Percentiles rank a stretch among this genome's conserved stretches.
phyloP scores from a whole-genome alignment of 2,329 filamentous ascomycete genomes.

The Coleophoma cylindrospora region DNA sequence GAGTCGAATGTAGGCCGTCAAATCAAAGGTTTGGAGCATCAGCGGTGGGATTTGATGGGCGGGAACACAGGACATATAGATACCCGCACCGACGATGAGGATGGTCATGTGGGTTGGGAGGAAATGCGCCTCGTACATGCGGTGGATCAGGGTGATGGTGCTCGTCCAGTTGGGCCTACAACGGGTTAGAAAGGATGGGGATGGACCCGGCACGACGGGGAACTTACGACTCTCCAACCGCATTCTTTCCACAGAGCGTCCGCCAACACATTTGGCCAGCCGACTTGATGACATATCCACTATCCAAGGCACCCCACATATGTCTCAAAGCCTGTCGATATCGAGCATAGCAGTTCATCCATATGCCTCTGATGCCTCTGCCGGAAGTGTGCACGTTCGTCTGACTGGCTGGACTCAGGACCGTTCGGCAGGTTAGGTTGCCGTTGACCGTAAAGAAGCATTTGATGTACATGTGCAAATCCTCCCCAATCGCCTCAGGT shows the following conservation, averaged over 20 bases:
- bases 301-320: constrained; percentile 72
- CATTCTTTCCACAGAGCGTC: constrained; percentile 48
- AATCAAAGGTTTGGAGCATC: constrained; percentile 52
- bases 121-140: constrained; percentile 72
- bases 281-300: constrained; percentile 57
- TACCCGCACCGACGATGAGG: constrained; percentile 54
- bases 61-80: constrained; percentile 53
- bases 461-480: constrained; percentile 74
- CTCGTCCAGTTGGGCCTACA: constrained; percentile 45
- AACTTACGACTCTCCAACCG: constrained; percentile 12
- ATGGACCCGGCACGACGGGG: not conserved
- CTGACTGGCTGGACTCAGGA: constrained; percentile 67
- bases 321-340: constrained; percentile 70
- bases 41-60: constrained; percentile 44
- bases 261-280: constrained; percentile 49
- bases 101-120: constrained; percentile 64
- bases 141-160: constrained; percentile 54
- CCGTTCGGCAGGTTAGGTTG: constrained; percentile 57
- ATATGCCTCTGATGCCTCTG: constrained; percentile 43
- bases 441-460: constrained; percentile 72
- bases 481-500: constrained; percentile 68
- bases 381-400: constrained; percentile 63
- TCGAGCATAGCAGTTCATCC: constrained; percentile 56
- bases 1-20: constrained; percentile 54
- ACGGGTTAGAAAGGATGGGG: constrained; percentile 13